Evolutionary conservation across 1,284 basidiomycete genomes (phyloP).

Genomic region (Ustilago sp.): DNA sequence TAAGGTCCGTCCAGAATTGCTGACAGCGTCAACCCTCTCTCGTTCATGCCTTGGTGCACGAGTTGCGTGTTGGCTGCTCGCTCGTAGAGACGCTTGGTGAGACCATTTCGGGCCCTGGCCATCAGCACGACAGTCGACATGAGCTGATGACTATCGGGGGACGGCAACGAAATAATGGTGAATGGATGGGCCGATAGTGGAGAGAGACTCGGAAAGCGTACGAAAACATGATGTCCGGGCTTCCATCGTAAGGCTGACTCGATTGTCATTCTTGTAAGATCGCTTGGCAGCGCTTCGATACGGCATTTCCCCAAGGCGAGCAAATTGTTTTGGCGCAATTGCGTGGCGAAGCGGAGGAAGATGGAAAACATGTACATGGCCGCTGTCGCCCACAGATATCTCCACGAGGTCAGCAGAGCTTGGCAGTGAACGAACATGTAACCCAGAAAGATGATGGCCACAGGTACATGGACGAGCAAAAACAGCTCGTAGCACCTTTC

Average conservation of each 20-base stretch:
- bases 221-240: conserved; percentile 63
- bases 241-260: conserved; percentile 56
- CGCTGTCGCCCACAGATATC: conserved; percentile 52
- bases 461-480: conserved; percentile 59
- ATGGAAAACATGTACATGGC: conserved; percentile 52
- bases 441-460: conserved; percentile 54
- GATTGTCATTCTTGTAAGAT: conserved; percentile 50
- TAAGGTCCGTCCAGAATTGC: conserved; percentile 62
- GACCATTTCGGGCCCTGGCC: conserved; percentile 45
- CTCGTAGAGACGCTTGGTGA: conserved; percentile 41
- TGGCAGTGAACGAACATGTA: conserved; percentile 60
- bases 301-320: conserved; percentile 34
- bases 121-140: conserved; percentile 47
- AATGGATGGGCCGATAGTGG: conserved; percentile 60
- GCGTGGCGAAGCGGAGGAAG: conserved; percentile 38
- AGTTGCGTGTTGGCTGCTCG: conserved; percentile 10
- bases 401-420: conserved; percentile 47
- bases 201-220: conserved; percentile 58
- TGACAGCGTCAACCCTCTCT: conserved; percentile 9
- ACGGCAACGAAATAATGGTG: conserved; percentile 61
- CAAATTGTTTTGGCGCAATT: conserved; percentile 37
- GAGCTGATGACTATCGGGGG: conserved; percentile 34
- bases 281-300: conserved; percentile 35
- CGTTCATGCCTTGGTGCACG: background rate
- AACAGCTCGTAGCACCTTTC: conserved; percentile 65